phyloP scores from a whole-genome alignment of 768 basidiomycete genomes.

The Leccinellum luteum region DNA sequence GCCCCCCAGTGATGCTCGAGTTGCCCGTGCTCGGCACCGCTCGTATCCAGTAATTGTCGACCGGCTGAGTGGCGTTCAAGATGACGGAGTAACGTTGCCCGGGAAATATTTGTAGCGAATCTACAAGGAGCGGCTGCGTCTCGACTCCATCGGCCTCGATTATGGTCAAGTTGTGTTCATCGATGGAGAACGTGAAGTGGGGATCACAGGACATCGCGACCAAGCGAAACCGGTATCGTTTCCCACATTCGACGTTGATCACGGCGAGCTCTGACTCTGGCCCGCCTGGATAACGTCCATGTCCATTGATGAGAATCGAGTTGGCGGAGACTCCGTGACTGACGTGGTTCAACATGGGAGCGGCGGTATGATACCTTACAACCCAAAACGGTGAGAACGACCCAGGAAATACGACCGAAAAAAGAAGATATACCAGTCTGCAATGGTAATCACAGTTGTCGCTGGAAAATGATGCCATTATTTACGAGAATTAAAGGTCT shows the following conservation, averaged over 20 bases:
- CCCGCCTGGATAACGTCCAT: constrained; percentile 32
- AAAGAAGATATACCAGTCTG: background rate
- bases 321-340: constrained; percentile 9
- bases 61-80: constrained; percentile 30
- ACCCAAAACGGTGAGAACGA: background rate
- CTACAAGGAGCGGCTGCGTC: background rate
- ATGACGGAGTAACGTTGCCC: background rate
- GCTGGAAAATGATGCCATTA: constrained; percentile 11
- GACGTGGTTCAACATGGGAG: background rate
- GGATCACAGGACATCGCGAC: constrained; percentile 46
- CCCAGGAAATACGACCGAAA: background rate
- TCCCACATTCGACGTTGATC: constrained; percentile 35
- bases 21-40: constrained; percentile 14
- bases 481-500: too few species aligned
- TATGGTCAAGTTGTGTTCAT: constrained; percentile 39
- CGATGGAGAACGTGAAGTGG: constrained; percentile 44
- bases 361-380: background rate
- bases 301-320: constrained; percentile 34
- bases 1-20: background rate
- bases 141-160: constrained; percentile 45
- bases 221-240: constrained; percentile 48
- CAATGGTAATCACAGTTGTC: constrained; percentile 22
- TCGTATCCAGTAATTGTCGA: constrained; percentile 56
- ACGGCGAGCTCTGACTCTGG: constrained; percentile 37
- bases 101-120: background rate